Base-by-base conservation (phyloP, 2,329 filamentous ascomycete genomes). In the Botrytis fabae region DNA sequence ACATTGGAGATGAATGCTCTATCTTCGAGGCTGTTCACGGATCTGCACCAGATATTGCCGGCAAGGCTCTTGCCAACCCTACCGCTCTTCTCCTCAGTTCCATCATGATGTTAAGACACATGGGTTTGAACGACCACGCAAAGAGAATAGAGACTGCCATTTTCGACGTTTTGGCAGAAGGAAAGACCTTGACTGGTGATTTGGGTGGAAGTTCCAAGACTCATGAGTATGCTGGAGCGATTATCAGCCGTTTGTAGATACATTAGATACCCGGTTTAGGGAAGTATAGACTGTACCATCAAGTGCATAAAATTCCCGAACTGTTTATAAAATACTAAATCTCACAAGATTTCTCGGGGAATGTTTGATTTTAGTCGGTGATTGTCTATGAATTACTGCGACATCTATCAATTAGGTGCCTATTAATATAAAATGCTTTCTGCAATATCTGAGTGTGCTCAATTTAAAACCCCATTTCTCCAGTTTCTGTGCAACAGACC, bases 101-200 rank as follows among this genome's bases (percentile, higher is more conserved):
- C 83, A 96, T 98, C 87, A 98, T 99, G 96, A 98, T 99, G 96
- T 86, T 99, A 88, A 92, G 96, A 85, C 96, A 99, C 86, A 98
- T 99, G 95, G 91, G 93, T 81, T 88, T 99, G 77, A 91, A 86
- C 83, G 88, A 93, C 76, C 91, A 98, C 83, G 96, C 96, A 78
- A 84, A 87, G 83, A 91, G 90, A 83, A 98, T 99, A 82, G 93
- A 98, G 88, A 92, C 90, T 84, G 96, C 96, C 78, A 97, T 95
- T 82, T 98, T 99, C 84, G 93, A 93, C 83, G 97, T 95, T 75
- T 89, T 99, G 78, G 92, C 94, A 75, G 95, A 99, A 88, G 96
- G 96, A 86, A 98, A 98, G 92, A 87, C 90, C 75, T 90, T 99
- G 84, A 99, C 96, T 48, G 95, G 96, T 81, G 96, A 99, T 85